phyloP scores from a whole-genome alignment of 768 basidiomycete species.

The Calocera cornea region DNA sequence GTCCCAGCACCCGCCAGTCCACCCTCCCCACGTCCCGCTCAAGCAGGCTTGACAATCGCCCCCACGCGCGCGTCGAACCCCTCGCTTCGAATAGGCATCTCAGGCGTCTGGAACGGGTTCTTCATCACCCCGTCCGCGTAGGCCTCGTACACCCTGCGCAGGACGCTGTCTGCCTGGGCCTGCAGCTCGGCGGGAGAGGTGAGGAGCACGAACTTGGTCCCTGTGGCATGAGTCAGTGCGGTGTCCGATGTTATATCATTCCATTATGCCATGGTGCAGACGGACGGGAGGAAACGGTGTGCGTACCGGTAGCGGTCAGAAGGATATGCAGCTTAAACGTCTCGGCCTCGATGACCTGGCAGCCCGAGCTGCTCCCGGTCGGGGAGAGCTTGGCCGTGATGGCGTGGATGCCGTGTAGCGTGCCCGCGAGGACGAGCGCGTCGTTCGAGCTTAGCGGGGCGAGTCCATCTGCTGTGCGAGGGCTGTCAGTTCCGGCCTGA shows the following conservation, averaged over 20 bases:
- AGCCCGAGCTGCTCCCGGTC: slow-evolving; percentile 65
- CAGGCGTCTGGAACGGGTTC: slow-evolving; percentile 97
- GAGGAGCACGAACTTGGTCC: slow-evolving; percentile 88
- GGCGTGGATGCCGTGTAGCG: slow-evolving; percentile 95
- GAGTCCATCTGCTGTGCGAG: slow-evolving; percentile 73
- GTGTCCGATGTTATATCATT: too few species aligned
- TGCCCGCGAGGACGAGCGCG: slow-evolving; percentile 89
- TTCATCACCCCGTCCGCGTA: slow-evolving; percentile 97
- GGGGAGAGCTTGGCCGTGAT: slow-evolving; percentile 88
- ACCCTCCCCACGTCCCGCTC: not conserved
- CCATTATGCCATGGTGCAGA: too few species aligned
- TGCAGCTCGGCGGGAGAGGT: slow-evolving; percentile 57
- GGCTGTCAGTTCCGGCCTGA: not conserved
- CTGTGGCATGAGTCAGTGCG: slow-evolving; percentile 40
- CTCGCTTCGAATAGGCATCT: slow-evolving; percentile 94
- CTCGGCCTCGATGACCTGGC: slow-evolving; percentile 91
- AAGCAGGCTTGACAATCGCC: slow-evolving; percentile 17
- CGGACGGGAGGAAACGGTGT: not conserved
- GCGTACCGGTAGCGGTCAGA: slow-evolving; percentile 74
- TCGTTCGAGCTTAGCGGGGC: slow-evolving; percentile 84
- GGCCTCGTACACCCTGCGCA: slow-evolving; percentile 81
- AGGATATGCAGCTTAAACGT: slow-evolving; percentile 88
- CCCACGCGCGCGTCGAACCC: slow-evolving; percentile 52
- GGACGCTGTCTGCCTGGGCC: slow-evolving; percentile 47
- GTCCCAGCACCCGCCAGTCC: not conserved